Evolutionary conservation across 1,284 basidiomycete genomes (phyloP), one percentile per base, ranked within the genome.

Genomic region (Apiotrichum montevideense): DNA sequence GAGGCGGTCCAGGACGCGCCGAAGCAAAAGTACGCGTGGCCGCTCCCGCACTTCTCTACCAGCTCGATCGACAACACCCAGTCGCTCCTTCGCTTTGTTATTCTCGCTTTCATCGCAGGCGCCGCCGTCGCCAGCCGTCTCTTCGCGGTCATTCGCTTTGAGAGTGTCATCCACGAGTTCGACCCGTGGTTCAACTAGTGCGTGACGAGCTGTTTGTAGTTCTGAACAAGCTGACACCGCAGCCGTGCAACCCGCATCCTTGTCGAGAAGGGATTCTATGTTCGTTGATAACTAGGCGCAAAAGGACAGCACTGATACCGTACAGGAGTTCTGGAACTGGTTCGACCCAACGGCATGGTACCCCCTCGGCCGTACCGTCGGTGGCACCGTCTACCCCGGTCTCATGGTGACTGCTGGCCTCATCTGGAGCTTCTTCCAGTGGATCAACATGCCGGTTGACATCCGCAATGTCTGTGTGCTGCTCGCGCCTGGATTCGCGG

Each of bases 341-440:
- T 99, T 98, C 75, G 96, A 99, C 78, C 92, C 94, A 37, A 96
- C 96, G 5, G 94, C 94, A 68, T 95, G 91, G 96, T 98, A 98
- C 73, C 96, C 96, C 11, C 85, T 99, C 2, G 96, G 96, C 48
- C 88, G 96, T 70, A 93, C 96, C 50, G 95, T 98, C 45, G 96
- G 96, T 55, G 95, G 95, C 47, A 98, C 96, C 9, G 89, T 98
- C 69, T 99, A 98, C 74, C 96, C 96, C 3, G 96, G 92, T 64
- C 80, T 98, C 46, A 98, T 98, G 95, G 90, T 90, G 35, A 98
- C 96, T 10, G 92, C 90, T 64, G 95, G 94, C 57, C 85, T 96
- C 66, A 98, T 98, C 72, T 95, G 94, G 84, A 94, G 90, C 71
- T 66, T 90, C 44, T 85, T 98, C 39, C 89, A 89, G 68, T 83